Evolutionary conservation across 1,139 yeast species (phyloP), one percentile per base, ranked within the genome.

Genomic region (Saccharomyces pastorianus): DNA sequence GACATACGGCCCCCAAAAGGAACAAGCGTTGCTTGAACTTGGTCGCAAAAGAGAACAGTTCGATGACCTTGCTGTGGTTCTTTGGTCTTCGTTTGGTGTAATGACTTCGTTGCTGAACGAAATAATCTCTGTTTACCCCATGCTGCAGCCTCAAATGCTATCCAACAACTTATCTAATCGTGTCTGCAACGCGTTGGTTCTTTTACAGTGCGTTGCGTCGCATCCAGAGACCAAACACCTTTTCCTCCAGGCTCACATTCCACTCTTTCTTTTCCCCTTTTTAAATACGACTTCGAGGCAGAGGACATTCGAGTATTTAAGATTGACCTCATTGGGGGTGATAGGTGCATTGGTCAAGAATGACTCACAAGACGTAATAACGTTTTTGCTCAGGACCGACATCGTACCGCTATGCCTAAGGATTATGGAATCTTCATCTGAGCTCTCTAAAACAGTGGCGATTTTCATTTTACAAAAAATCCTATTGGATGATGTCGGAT

Each of bases 11-110:
- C 87, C 91, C 46, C 88, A 88, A 66, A 82, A 95, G 64, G 99
- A 93, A 66, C 88, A 93, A 64, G 98, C 99, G 1, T 76, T 93
- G 55, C 73, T 90, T 59, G 98, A 91, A 68, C 76, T 93, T 51
- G 97, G 98, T 7, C 89, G 93, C 68, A 91, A 90, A 65, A 79
- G 99, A 60, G 99, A 93, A 66, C 93, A 89, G 67, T 91, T 88
- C 66, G 97, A 90, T 56, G 98, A 93, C 67, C 77, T 93, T 59
- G 98, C 99, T 0, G 73, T 90, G 49, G 95, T 91, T 5, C 75
- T 93, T 56, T 93, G 99, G 99, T 86, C 93, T 63, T 88, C 97
- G 4, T 91, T 86, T 72, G 99, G 98, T 27, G 97, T 91, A 17
- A 90, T 93, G 95, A 85, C 98, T 1, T 87, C 91, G 14, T 74